Conservation (phyloP, 345 rosid species). For the Populus pruinosa region DNA sequence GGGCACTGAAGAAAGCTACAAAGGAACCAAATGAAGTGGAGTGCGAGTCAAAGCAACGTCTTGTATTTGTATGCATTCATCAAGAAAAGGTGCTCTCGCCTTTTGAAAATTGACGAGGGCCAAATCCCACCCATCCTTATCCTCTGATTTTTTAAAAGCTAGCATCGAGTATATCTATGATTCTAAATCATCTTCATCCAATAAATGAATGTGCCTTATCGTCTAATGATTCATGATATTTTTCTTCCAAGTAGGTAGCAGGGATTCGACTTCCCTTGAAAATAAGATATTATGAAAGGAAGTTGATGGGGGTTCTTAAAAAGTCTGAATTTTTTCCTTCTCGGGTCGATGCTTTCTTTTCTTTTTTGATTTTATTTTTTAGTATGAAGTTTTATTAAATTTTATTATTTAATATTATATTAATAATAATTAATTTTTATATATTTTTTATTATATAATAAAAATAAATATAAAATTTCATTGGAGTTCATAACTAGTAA, state of each 20-base stretch:
- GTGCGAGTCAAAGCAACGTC: neutral
- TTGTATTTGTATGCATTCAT: neutral
- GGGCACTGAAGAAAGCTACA: neutral
- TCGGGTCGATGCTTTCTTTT: no score
- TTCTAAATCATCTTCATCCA: no score
- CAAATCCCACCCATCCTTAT: neutral
- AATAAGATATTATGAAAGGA: neutral
- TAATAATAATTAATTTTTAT: no score
- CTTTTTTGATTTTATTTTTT: no score
- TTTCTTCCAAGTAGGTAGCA: neutral
- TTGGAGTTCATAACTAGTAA: fast-evolving
- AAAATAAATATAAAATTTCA: no score
- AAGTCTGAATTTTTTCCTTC: no score
- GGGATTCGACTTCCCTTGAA: neutral
- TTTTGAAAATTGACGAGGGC: neutral
- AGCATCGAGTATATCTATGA: no score
- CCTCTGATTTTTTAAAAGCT: neutral
- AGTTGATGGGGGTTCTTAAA: no score
- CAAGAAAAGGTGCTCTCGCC: neutral
- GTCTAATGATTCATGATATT: neutral
- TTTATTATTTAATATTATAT: no score
- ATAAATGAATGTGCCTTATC: no score
- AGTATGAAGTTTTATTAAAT: no score
- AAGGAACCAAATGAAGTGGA: neutral
- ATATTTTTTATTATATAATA: no score